phyloP scores from a whole-genome alignment of 73 alveolate species.

The Paramecium biaurelia region DNA sequence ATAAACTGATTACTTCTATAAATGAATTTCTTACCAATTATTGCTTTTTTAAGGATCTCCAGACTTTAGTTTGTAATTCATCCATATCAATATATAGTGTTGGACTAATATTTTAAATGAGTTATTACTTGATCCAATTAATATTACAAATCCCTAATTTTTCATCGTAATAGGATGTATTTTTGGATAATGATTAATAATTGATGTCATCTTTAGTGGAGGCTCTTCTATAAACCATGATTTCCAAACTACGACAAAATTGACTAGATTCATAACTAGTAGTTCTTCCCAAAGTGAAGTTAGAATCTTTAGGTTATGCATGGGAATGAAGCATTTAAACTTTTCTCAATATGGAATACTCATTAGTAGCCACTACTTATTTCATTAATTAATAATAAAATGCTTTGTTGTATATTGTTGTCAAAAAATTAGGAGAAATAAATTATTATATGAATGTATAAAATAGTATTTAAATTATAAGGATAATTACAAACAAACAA shows the following conservation, averaged over 20 bases:
- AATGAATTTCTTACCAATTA: not conserved
- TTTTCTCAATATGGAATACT: not conserved
- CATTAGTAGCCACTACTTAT: not conserved
- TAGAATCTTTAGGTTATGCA: not conserved
- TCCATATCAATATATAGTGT: not conserved
- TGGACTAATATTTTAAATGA: not conserved
- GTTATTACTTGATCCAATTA: not conserved
- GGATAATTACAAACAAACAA: not conserved
- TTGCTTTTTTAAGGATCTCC: not conserved
- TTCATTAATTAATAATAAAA: not conserved
- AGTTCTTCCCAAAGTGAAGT: conserved; percentile 1
- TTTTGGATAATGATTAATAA: not conserved
- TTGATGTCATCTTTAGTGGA: not conserved
- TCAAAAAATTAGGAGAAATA: not conserved
- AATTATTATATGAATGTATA: not conserved
- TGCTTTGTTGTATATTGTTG: not conserved
- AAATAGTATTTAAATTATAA: not conserved
- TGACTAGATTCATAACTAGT: conserved; percentile 9
- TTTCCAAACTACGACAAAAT: not conserved
- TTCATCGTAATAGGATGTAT: not conserved
- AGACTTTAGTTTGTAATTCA: not conserved
- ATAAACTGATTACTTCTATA: not conserved
- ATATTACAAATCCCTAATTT: not conserved
- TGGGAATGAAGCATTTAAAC: not conserved
- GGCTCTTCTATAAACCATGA: not conserved